These are phyloP conservation scores for Nemania sp. DNA, from an alignment of 2,329 filamentous ascomycete species.

Conservation along the genomic window DNA sequence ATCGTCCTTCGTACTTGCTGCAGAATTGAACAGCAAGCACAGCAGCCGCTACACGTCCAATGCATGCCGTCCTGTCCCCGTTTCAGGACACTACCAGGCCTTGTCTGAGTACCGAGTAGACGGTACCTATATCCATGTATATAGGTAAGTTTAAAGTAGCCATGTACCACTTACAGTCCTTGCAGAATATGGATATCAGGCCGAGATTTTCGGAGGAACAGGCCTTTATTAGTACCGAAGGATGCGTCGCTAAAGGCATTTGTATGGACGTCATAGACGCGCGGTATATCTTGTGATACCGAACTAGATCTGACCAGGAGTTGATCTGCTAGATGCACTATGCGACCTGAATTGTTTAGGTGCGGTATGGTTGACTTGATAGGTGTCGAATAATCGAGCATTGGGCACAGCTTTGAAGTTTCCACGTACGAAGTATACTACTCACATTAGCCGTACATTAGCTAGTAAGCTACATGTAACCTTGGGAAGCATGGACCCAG, in stretches of 20 bases:
- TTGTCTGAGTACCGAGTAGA: neutral
- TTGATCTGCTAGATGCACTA: no score
- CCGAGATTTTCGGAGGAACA: neutral
- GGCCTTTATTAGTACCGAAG: neutral
- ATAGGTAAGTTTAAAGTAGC: neutral
- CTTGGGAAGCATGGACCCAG: slow-evolving; percentile 2
- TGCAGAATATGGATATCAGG: neutral
- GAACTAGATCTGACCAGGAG: no score
- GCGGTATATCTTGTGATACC: neutral
- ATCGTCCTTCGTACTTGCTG: neutral
- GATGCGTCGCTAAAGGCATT: neutral
- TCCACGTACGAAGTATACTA: no score
- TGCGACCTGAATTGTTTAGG: neutral
- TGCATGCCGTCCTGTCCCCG: no score
- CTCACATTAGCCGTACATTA: slow-evolving; percentile 14
- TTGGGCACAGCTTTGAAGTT: no score
- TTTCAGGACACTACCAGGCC: neutral
- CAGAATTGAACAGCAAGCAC: no score
- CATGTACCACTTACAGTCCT: no score
- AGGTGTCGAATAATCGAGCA: neutral
- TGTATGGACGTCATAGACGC: neutral
- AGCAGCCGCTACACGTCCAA: no score
- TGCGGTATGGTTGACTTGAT: neutral
- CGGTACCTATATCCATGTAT: neutral
- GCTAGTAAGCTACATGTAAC: neutral